phyloP scores from a whole-genome alignment of 331 rosid species.

The Phaseolus coccineus region DNA sequence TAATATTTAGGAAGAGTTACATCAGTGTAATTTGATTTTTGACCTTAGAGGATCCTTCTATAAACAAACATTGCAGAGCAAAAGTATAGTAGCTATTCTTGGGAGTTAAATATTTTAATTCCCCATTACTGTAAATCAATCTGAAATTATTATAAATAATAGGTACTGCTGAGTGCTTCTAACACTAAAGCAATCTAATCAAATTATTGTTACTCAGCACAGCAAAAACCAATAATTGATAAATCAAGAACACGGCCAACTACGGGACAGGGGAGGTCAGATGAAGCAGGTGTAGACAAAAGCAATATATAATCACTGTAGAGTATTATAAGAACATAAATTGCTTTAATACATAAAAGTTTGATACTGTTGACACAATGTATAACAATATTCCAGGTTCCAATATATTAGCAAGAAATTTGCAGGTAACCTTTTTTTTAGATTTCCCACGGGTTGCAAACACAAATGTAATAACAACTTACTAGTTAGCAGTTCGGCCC shows the following conservation, averaged over 20 bases:
- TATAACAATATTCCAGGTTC: neutral
- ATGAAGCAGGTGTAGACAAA: constrained; percentile 13
- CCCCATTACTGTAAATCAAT: too few species aligned
- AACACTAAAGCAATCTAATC: too few species aligned
- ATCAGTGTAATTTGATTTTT: too few species aligned
- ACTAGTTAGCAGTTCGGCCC: neutral
- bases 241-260: constrained; percentile 4
- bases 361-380: neutral
- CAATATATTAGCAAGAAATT: neutral
- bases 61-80: constrained; percentile 16
- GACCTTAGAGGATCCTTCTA: neutral
- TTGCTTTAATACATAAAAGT: neutral
- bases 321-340: constrained; percentile 19
- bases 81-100: neutral
- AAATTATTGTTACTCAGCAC: neutral
- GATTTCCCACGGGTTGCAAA: neutral
- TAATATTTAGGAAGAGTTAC: too few species aligned
- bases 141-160: too few species aligned
- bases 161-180: too few species aligned
- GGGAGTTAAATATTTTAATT: too few species aligned
- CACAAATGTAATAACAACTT: neutral
- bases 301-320: neutral
- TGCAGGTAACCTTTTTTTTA: neutral
- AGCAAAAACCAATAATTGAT: constrained; percentile 6
- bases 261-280: neutral